Percentiles rank a stretch among this genome's conserved stretches.
Conservation (phyloP, 805 yeast genomes). For the Pichia insulana region DNA sequence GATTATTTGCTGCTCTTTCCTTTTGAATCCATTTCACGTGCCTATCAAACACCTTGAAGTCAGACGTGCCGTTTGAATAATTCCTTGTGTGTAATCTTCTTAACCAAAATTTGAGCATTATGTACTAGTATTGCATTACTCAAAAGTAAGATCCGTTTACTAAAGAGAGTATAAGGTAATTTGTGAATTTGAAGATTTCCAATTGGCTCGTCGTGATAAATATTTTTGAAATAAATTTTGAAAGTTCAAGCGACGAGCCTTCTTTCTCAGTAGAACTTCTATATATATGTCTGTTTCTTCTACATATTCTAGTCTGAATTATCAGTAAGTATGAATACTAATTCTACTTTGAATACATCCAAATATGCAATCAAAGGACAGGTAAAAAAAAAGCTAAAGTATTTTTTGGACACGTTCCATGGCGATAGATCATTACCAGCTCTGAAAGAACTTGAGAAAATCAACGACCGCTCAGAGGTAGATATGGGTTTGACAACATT, state of each 20-base stretch:
- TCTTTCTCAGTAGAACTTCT: too few relatives aligned
- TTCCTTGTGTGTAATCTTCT: background rate
- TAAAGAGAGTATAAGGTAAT: too few relatives aligned
- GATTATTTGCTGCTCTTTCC: constrained; percentile 37
- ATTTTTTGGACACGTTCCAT: background rate
- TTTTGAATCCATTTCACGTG: constrained; percentile 53
- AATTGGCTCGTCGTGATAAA: too few relatives aligned
- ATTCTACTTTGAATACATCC: background rate
- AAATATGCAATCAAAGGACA: background rate
- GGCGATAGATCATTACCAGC: background rate
- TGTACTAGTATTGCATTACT: too few relatives aligned
- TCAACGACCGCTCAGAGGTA: background rate
- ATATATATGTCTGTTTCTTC: too few relatives aligned
- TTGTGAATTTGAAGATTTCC: too few relatives aligned
- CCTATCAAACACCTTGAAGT: constrained; percentile 49
- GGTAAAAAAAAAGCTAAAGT: background rate
- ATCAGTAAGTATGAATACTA: background rate
- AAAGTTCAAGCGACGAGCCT: too few relatives aligned
- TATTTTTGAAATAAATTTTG: too few relatives aligned
- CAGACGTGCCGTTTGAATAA: constrained; percentile 5
- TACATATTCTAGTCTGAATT: too few relatives aligned
- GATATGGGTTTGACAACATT: constrained; percentile 7
- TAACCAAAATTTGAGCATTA: background rate
- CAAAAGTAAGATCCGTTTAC: too few relatives aligned
- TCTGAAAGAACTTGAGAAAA: background rate